phyloP scores from a whole-genome alignment of 2,329 filamentous ascomycete species.

The Leptographium procerum region DNA sequence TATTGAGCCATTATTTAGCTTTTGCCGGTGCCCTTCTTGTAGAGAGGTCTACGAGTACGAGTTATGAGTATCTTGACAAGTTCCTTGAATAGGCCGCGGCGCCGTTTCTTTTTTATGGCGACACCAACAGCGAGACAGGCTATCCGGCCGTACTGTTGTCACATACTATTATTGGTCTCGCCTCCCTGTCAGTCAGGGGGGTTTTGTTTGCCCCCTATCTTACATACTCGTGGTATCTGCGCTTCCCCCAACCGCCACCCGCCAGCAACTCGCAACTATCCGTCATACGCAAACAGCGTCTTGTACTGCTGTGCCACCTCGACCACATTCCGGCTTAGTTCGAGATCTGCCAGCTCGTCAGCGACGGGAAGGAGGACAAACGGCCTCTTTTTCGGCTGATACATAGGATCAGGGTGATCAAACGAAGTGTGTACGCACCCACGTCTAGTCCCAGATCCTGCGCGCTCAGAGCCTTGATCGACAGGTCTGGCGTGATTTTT shows the following conservation, averaged over 20 bases:
- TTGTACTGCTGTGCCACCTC: constrained; percentile 11
- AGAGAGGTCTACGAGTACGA: too few species aligned
- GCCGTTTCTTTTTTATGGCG: too few species aligned
- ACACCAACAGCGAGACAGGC: too few species aligned
- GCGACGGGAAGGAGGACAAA: neutral
- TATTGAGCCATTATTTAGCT: too few species aligned
- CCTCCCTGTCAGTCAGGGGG: too few species aligned
- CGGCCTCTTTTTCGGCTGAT: neutral
- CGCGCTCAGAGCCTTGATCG: constrained; percentile 57
- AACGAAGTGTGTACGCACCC: constrained; percentile 36
- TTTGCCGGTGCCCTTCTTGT: too few species aligned
- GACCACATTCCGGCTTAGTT: constrained; percentile 10
- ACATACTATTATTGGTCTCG: too few species aligned
- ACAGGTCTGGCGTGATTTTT: constrained; percentile 64
- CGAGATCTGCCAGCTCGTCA: constrained; percentile 8
- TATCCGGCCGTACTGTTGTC: too few species aligned
- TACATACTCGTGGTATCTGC: too few species aligned
- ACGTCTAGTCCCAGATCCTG: constrained; percentile 58
- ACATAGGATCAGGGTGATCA: neutral
- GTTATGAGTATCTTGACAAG: too few species aligned
- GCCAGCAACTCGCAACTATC: too few species aligned
- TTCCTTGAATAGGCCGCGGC: too few species aligned
- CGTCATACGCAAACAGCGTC: constrained; percentile 4
- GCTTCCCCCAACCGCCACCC: neutral
- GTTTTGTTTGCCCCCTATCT: neutral